A percentile compares a stretch with the other conserved stretches of the same genome.
These are phyloP conservation scores for Xylariaceae sp. DNA, from an alignment of 2,329 filamentous ascomycete species.

Conservation along the genomic window DNA sequence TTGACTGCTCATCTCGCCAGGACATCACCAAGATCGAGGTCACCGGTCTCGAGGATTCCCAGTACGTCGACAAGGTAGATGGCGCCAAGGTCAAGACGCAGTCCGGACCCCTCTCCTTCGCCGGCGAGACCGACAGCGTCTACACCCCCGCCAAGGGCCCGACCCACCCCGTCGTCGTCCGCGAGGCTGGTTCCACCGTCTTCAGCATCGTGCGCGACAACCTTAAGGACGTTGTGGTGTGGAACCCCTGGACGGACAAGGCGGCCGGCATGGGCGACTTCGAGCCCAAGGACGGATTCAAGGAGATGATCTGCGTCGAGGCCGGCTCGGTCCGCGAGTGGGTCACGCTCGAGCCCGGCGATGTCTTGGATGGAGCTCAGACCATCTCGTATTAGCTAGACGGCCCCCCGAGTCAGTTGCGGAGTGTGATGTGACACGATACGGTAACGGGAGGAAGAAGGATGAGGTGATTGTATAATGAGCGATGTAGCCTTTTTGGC, in stretches of 20 bases:
- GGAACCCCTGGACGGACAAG: constrained; percentile 95
- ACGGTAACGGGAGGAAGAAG: background rate
- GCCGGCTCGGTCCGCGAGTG: constrained; percentile 78
- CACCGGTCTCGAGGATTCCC: constrained; percentile 69
- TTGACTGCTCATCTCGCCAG: constrained; percentile 39
- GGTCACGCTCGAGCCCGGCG: constrained; percentile 79
- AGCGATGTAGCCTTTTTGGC: background rate
- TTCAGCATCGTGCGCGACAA: constrained; percentile 80
- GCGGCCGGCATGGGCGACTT: constrained; percentile 81
- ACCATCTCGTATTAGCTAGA: constrained; percentile 38
- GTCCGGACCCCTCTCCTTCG: constrained; percentile 62
- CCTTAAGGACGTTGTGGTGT: constrained; percentile 83
- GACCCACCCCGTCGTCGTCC: constrained; percentile 53
- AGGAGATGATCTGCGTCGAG: constrained; percentile 93
- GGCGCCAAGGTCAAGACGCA: constrained; percentile 61
- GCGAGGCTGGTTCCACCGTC: constrained; percentile 58
- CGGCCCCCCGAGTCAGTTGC: background rate
- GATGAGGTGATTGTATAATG: background rate
- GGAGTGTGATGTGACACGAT: constrained; percentile 8
- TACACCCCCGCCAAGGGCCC: constrained; percentile 70
- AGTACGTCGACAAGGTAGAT: constrained; percentile 82
- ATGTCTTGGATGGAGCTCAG: constrained; percentile 61
- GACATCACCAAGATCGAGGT: constrained; percentile 74
- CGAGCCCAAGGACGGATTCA: constrained; percentile 81
- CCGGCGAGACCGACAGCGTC: constrained; percentile 79